Base-by-base conservation (phyloP, 495 filamentous ascomycete species). In the Aspergillus egyptiacus region DNA sequence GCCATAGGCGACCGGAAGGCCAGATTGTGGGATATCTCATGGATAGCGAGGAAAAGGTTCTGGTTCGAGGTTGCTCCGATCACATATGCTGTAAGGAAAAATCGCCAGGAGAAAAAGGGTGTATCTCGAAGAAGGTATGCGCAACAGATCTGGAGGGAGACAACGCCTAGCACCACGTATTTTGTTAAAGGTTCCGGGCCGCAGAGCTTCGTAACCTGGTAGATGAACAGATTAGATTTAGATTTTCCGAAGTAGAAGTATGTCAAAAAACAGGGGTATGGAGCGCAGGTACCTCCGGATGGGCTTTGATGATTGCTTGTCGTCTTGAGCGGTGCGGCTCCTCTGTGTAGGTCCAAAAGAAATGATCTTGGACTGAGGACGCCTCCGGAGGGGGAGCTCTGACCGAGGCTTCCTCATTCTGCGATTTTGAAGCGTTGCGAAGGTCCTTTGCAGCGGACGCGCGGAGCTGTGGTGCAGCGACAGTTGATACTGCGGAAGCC, bases 21-120 rank as follows among this genome's bases (percentile, higher is more conserved):
- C 31, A 99, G 78, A 56, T 97, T 99, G 70, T 99, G 94, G 17
- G 88, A 93, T 65, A 99, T 97, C 69, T 99, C 94, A 69, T 99
- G 94, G 60, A 99, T 99, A 38, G 94, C 90, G 8, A 99, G 81
- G 75, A 99, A 99, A 23, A 96, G 79, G 68, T 99, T 99, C 75
- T 97, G 94, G 77, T 97, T 99, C 31, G 90, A 80, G 0, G 94
- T 99, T 6, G 93, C 94, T 48, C 94, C 94, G 53, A 99, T 79
- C 50, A 95, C 69, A 72, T 99, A 99, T 48, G 87, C 89, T 0
- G 87, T 85, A 33, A 85, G 74, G 70, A 95, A 80, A 77, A 91
- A 96, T 17, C 69, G 74, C 75, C 79, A 87, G 55, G 89, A 91
- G 50, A 91, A 76, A 66, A 96, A 81, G 17, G 90, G 71, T 2